Conservation (phyloP, 2,329 filamentous ascomycete genomes). For the Xylariales sp. region DNA sequence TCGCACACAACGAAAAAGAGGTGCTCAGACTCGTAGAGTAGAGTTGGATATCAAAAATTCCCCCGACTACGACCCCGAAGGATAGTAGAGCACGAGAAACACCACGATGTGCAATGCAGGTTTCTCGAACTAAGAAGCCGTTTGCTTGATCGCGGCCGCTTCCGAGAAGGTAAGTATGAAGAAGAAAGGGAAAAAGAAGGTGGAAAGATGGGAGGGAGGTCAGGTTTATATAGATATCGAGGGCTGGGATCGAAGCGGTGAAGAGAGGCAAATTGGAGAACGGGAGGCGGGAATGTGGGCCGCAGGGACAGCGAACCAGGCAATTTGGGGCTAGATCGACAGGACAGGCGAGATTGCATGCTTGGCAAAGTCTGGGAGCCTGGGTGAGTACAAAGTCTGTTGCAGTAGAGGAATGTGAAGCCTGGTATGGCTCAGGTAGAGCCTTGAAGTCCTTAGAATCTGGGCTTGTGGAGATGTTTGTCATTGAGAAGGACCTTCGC, state of each 20-base stretch:
- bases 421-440: too few relatives aligned
- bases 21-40: background rate
- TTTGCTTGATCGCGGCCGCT: constrained; percentile 33
- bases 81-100: constrained; percentile 40
- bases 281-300: background rate
- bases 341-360: background rate
- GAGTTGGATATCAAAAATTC: constrained; percentile 38
- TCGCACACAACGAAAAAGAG: constrained; percentile 10
- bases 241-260: constrained; percentile 4
- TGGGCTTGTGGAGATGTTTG: too few relatives aligned
- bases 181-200: constrained; percentile 17
- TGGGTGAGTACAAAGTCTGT: background rate
- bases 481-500: too few relatives aligned
- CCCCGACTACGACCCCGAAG: constrained; percentile 42
- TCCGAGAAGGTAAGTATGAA: constrained; percentile 33
- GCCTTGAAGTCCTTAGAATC: too few relatives aligned
- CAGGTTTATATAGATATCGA: constrained; percentile 10
- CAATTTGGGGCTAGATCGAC: background rate
- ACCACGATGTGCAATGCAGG: constrained; percentile 47
- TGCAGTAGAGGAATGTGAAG: too few relatives aligned
- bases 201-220: constrained; percentile 7
- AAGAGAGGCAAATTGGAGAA: background rate
- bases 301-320: background rate
- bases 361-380: too few relatives aligned
- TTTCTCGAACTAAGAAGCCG: constrained; percentile 32